Evolutionary conservation across 257 asterid species (phyloP), one percentile per base, ranked within the genome.

Genomic region (Solanum piurae): DNA sequence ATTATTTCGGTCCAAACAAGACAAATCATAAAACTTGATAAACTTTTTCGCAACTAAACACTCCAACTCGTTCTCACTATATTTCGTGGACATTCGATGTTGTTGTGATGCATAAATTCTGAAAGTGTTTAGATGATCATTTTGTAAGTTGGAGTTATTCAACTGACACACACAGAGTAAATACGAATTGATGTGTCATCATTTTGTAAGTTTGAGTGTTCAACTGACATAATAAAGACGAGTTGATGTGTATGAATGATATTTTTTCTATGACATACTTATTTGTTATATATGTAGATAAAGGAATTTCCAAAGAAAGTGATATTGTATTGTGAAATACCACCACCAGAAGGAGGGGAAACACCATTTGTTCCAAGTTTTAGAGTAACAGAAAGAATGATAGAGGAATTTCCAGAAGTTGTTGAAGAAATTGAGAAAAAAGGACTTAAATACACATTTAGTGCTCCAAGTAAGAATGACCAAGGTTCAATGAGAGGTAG

Each of bases 361-460:
- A 95, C 98, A 4, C 98, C 98, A 0, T 91, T 95, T 23, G 98
- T 94, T 88, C 98, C 98, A 13, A 95, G 98, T 76, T 95, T 95
- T 76, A 88, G 91, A 8, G 97, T 95, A 44, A 91, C 98, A 0
- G 95, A 94, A 86, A 88, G 94, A 31, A 91, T 94, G 97, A 0
- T 93, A 3, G 95, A 95, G 85, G 98, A 95, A 90, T 94, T 93
- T 33, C 98, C 98, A 0, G 97, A 92, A 88, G 88, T 88, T 38
- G 96, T 95, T 25, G 95, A 93, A 90, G 96, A 94, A 86, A 46
- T 94, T 20, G 98, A 95, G 83, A 92, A 87, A 88, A 95, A 93
- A 85, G 97, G 96, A 23, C 88, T 95, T 23, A 94, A 83, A 52
- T 95, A 95, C 52, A 93, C 98, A 62, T 95, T 95, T 90, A 93